These are phyloP conservation scores for Amanita phalloides DNA, from an alignment of 768 basidiomycete genomes.

Conservation along the genomic window DNA sequence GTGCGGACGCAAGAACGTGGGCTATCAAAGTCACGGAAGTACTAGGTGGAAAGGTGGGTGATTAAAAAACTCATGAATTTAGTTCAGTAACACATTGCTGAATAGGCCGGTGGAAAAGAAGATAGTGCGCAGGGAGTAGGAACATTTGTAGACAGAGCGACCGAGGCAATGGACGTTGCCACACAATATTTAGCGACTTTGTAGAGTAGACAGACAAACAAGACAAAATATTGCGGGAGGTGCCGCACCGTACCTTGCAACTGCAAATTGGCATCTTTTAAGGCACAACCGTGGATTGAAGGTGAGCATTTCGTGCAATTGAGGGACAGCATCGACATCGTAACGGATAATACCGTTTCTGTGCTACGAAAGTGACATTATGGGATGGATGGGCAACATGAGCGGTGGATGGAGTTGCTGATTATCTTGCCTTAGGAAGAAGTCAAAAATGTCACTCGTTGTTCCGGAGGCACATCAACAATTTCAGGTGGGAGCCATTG, in stretches of 20 bases:
- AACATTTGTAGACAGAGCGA: constrained; percentile 43
- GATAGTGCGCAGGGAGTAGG: constrained; percentile 90
- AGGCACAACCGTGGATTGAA: neutral
- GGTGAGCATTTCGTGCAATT: neutral
- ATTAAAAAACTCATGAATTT: neutral
- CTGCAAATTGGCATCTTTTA: neutral
- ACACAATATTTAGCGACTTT: constrained; percentile 22
- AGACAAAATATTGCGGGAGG: neutral
- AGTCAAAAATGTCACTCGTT: constrained; percentile 81
- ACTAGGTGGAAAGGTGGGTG: constrained; percentile 80
- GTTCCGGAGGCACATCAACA: constrained; percentile 92
- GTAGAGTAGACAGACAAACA: neutral
- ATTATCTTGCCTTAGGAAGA: constrained; percentile 9
- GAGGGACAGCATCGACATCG: neutral
- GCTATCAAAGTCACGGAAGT: constrained; percentile 66
- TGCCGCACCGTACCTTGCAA: neutral
- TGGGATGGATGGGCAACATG: constrained; percentile 11
- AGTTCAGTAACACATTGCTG: neutral
- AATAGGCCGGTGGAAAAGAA: constrained; percentile 89
- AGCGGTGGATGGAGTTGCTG: constrained; percentile 8
- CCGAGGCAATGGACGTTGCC: constrained; percentile 58
- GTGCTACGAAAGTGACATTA: neutral
- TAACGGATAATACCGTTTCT: neutral
- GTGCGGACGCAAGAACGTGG: constrained; percentile 85
- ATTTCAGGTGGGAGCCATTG: constrained; percentile 59